phyloP scores from a whole-genome alignment of 2,329 filamentous ascomycete species.

The Ascochyta koolunga region DNA sequence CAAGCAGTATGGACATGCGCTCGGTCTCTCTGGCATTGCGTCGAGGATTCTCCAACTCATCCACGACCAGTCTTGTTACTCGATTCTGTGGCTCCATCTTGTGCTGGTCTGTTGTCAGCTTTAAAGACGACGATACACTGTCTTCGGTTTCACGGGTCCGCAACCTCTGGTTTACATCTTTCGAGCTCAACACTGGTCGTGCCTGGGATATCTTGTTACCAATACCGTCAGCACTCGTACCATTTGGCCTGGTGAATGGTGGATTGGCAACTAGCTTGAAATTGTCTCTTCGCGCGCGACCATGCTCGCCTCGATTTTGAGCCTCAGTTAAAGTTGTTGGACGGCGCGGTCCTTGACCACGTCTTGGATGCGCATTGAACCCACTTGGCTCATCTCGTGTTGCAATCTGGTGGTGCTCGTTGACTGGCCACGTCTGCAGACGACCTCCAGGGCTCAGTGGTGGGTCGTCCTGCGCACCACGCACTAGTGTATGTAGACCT shows the following conservation, averaged over 20 bases:
- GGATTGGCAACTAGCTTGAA: neutral
- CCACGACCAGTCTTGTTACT: neutral
- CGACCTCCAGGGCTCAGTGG: neutral
- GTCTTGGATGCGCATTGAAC: constrained; percentile 5
- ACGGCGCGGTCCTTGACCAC: neutral
- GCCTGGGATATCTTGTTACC: neutral
- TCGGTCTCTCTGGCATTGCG: neutral
- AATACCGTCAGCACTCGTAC: neutral
- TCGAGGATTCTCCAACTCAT: neutral
- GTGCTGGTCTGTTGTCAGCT: neutral
- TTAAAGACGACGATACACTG: neutral
- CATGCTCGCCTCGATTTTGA: neutral
- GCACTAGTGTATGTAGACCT: neutral
- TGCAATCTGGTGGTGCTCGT: neutral
- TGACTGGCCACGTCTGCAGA: neutral
- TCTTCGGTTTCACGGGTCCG: neutral
- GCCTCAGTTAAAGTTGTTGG: neutral
- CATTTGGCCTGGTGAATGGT: neutral
- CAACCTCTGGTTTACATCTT: neutral
- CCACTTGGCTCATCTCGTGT: neutral
- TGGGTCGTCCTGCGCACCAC: neutral
- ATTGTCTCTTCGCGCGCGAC: too few species aligned
- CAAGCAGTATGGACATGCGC: neutral
- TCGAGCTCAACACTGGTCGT: neutral
- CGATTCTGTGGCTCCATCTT: neutral